These are phyloP conservation scores for Tremella yokohamensis DNA, from an alignment of 768 basidiomycete genomes.

Conservation along the genomic window DNA sequence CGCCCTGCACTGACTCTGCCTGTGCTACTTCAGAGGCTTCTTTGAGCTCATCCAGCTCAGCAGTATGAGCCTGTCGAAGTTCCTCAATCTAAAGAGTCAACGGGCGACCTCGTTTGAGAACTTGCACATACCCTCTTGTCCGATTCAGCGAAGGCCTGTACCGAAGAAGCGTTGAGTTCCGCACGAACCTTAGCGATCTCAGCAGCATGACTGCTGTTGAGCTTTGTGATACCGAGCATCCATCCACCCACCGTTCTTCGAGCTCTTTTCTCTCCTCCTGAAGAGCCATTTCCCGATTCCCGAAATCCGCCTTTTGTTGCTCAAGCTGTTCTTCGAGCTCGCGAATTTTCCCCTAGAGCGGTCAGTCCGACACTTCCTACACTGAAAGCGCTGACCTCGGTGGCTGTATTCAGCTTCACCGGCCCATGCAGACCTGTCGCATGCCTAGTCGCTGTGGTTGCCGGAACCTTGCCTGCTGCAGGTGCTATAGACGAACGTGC, in stretches of 20 bases:
- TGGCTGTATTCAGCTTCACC: slow-evolving; percentile 12
- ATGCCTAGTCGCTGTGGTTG: background rate
- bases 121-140: slow-evolving; percentile 9
- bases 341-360: slow-evolving; percentile 5
- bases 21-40: background rate
- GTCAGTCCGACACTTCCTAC: background rate
- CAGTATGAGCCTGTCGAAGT: background rate
- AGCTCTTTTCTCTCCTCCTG: slow-evolving; percentile 19
- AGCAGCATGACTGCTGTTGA: no score
- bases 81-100: background rate
- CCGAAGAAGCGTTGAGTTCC: background rate
- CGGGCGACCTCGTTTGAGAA: background rate
- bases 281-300: slow-evolving; percentile 12
- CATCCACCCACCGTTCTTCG: slow-evolving; percentile 23
- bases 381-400: slow-evolving; percentile 21
- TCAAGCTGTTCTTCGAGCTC: slow-evolving; percentile 13
- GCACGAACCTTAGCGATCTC: no score
- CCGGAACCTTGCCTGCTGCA: background rate
- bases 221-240: slow-evolving; percentile 1
- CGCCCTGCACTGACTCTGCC: background rate
- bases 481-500: background rate
- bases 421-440: slow-evolving; percentile 8
- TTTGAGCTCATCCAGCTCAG: background rate
- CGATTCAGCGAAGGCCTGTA: background rate
- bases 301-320: slow-evolving; percentile 15